Percentiles rank a stretch among this genome's conserved stretches.
Conservation (phyloP, 2,329 filamentous ascomycete species). For the Colletotrichum coccodes region DNA sequence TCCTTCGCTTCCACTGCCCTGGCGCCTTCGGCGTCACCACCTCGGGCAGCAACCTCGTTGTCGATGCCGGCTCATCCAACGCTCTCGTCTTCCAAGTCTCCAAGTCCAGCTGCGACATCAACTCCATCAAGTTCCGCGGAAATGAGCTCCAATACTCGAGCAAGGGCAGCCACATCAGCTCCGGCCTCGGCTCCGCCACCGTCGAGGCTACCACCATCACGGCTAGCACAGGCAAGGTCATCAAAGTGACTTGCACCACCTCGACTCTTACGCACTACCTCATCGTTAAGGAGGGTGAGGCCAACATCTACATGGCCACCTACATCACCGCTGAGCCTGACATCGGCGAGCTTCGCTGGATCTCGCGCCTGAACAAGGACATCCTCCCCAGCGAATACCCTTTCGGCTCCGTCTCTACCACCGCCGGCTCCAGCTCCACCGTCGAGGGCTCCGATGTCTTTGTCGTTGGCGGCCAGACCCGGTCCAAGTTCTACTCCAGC, state of each 20-base stretch:
- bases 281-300: conserved; percentile 68
- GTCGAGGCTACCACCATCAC: conserved; percentile 58
- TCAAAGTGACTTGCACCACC: conserved; percentile 70
- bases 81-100: conserved; percentile 61
- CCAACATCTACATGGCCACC: conserved; percentile 70
- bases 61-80: conserved; percentile 60
- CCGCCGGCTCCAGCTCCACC: conserved; percentile 56
- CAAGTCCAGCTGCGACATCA: conserved; percentile 69
- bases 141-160: conserved; percentile 66
- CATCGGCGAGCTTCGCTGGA: conserved; percentile 71
- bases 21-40: conserved; percentile 54
- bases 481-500: conserved; percentile 77
- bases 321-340: conserved; percentile 66
- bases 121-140: conserved; percentile 68
- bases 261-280: conserved; percentile 72
- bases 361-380: conserved; percentile 66
- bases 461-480: conserved; percentile 68
- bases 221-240: conserved; percentile 51
- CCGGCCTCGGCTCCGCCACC: conserved; percentile 67
- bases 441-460: conserved; percentile 71
- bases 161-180: conserved; percentile 65
- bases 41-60: conserved; percentile 51
- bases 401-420: conserved; percentile 65
- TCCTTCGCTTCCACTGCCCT: conserved; percentile 42
- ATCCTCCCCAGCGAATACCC: conserved; percentile 63